Evolutionary conservation across 345 rosid species (phyloP), one percentile per base, ranked within the genome.

Genomic region (Populus ilicifolia): DNA sequence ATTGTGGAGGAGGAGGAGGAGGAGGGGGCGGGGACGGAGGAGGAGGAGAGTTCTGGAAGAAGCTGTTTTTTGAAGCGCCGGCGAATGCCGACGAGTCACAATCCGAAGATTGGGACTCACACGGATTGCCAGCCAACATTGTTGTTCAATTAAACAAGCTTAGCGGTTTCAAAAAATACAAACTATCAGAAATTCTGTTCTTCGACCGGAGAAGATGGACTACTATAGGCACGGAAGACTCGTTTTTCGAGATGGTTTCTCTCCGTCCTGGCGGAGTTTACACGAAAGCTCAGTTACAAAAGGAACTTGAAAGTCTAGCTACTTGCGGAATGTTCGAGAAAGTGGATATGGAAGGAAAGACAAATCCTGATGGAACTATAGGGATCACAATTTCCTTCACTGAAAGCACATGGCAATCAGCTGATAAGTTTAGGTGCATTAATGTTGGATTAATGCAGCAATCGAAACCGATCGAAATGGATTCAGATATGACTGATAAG

Each of bases 291-390:
- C 96, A 92, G 80, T 83, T 94, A 21, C 89, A 85, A 78, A 92
- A 92, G 77, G 99, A 96, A 91, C 94, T 96, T 0, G 97, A 96
- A 80, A 87, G 87, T 20, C 86, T 96, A 52, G 94, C 97, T 44
- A 90, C 95, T 8, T 94, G 99, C 38, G 99, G 99, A n/a, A 96
- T 94, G 98, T 96, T 94, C 50, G 98, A 96, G 89, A 96, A 87
- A 73, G 97, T 96, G 21, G 99, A 94, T 30, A 84, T 96, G 88
- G 97, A 94, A 72, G 91, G 91, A 59, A 92, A 88, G 75, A 87
- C 99, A 2, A 92, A 90, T 3, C 90, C 97, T 0, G 98, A 94
- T 35, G 98, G 98, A 65, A 94, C 93, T 33, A 63, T 94, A 76
- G 86, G 80, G 5, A 71, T 94, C 36, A 89, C 89, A 0, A 89